Evolutionary conservation across 176 grass and related monocot genomes (phyloP).

Genomic region (Melocanna baccifera): DNA sequence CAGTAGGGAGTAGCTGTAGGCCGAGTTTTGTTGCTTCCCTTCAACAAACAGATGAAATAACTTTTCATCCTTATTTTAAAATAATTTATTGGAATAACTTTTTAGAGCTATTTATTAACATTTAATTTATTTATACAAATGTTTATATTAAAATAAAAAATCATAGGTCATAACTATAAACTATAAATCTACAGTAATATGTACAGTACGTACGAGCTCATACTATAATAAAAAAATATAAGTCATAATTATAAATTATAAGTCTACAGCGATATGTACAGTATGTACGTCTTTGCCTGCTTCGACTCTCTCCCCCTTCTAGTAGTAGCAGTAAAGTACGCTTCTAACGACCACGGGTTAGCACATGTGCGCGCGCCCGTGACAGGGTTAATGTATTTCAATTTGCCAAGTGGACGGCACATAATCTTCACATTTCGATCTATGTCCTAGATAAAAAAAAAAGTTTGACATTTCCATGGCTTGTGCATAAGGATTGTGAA

Average conservation of each 20-base stretch:
- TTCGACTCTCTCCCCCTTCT: not conserved
- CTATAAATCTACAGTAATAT: not conserved
- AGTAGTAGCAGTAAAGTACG: not conserved
- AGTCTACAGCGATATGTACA: not conserved
- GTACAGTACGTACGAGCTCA: not conserved
- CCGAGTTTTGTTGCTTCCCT: no score
- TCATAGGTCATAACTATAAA: no score
- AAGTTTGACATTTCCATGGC: not conserved
- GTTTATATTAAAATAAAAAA: no score
- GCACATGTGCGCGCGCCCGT: not conserved
- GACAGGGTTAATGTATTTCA: not conserved
- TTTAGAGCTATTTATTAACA: no score
- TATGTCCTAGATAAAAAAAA: not conserved
- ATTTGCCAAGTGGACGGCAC: not conserved
- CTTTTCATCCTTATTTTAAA: no score
- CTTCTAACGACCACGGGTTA: not conserved
- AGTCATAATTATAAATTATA: no score
- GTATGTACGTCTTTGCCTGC: not conserved
- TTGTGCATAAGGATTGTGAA: no score
- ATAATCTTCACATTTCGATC: not conserved
- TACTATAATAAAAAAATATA: no score
- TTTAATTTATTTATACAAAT: no score
- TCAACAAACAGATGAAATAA: no score
- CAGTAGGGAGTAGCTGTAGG: not conserved
- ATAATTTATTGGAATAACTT: no score